phyloP scores from a whole-genome alignment of 192 early-diverging fungal species.

The Linnemannia zychae region DNA sequence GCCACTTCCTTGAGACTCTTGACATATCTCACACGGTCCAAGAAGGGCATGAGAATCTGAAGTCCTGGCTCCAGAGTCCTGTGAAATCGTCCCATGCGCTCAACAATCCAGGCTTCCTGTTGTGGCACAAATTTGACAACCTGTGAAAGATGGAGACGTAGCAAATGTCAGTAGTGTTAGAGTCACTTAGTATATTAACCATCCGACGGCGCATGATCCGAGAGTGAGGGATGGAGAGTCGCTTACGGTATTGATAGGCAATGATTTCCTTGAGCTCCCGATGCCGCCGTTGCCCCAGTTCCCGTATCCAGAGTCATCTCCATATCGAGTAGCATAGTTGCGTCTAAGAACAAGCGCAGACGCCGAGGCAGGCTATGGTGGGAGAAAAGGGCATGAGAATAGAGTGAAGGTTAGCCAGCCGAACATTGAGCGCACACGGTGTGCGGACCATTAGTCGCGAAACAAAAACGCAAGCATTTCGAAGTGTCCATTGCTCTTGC shows the following conservation, averaged over 20 bases:
- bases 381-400: not conserved
- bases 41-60: constrained; percentile 87
- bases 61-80: constrained; percentile 93
- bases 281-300: constrained; percentile 41
- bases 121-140: constrained; percentile 98
- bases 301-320: constrained; percentile 34
- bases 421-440: too few species aligned
- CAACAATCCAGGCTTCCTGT: constrained; percentile 97
- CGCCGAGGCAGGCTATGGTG: constrained; percentile 19
- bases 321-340: constrained; percentile 51
- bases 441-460: not conserved
- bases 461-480: not conserved
- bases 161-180: not conserved
- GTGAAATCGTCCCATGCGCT: constrained; percentile 93
- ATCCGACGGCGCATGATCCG: not conserved
- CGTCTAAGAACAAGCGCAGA: constrained; percentile 34
- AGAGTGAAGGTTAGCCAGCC: not conserved
- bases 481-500: not conserved
- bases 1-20: constrained; percentile 96
- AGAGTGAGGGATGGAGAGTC: not conserved
- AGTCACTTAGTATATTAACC: not conserved
- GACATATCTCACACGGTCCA: constrained; percentile 93
- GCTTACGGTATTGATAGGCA: constrained; percentile 67
- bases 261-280: constrained; percentile 44
- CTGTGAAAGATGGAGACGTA: constrained; percentile 26